Conservation (phyloP, 1,284 basidiomycete genomes). For the Stygiomarasmius scandens region DNA sequence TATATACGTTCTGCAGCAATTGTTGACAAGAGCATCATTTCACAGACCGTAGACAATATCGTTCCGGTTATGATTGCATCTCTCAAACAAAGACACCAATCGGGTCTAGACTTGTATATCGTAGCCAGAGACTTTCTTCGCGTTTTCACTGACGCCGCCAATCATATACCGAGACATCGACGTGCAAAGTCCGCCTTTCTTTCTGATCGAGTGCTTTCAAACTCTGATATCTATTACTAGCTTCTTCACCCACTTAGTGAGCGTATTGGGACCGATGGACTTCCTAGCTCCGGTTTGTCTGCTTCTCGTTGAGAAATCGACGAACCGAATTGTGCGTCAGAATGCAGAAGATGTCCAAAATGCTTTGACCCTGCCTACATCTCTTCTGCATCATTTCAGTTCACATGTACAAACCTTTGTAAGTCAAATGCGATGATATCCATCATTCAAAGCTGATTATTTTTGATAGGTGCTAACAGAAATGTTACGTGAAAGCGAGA, state of each 20-base stretch:
- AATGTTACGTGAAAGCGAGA: conserved; percentile 65
- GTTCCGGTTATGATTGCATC: conserved; percentile 91
- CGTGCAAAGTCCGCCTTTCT: conserved; percentile 66
- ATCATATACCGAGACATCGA: conserved; percentile 87
- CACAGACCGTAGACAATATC: conserved; percentile 87
- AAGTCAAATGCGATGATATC: conserved; percentile 23
- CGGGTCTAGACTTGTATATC: conserved; percentile 61
- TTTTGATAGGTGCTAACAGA: conserved; percentile 62
- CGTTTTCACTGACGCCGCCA: conserved; percentile 88
- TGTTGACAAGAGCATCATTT: conserved; percentile 1
- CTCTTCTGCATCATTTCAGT: conserved; percentile 64
- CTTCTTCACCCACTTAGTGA: conserved; percentile 91
- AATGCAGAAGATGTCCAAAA: conserved; percentile 58
- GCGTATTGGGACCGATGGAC: conserved; percentile 79
- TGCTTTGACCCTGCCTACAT: conserved; percentile 68
- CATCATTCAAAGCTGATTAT: conserved; percentile 20
- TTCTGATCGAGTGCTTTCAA: conserved; percentile 7
- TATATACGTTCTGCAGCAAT: background rate
- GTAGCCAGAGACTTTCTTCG: conserved; percentile 75
- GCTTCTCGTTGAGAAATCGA: conserved; percentile 82
- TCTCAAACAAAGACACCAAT: conserved; percentile 57
- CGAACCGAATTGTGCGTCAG: conserved; percentile 75
- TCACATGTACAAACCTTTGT: conserved; percentile 60
- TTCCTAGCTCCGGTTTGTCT: conserved; percentile 87
- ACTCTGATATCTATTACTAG: conserved; percentile 39